phyloP scores from a whole-genome alignment of 176 grass and related monocot species.

The Paspalum notatum region DNA sequence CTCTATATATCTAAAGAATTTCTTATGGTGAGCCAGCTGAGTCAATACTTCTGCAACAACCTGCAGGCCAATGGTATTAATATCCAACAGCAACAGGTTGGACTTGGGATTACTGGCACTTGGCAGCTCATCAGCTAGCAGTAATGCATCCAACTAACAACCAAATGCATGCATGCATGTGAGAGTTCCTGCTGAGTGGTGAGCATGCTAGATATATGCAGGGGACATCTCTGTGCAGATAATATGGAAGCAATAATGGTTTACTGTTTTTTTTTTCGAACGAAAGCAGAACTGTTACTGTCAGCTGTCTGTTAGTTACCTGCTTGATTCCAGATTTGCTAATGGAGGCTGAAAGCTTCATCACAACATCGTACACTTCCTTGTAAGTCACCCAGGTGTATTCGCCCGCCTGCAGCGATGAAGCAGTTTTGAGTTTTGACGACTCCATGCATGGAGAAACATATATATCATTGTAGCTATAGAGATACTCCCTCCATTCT shows the following conservation, averaged over 20 bases:
- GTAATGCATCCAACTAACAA: background rate
- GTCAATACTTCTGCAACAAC: background rate
- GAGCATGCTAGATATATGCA: background rate
- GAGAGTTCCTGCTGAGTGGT: background rate
- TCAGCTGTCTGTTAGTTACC: constrained; percentile 34
- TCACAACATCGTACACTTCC: constrained; percentile 60
- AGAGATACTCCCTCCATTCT: too few relatives aligned
- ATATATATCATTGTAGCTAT: too few relatives aligned
- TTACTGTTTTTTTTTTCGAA: too few relatives aligned
- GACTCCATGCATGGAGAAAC: too few relatives aligned
- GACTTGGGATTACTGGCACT: background rate
- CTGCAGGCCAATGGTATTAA: too few relatives aligned
- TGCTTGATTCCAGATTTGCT: constrained; percentile 63
- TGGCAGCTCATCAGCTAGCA: background rate
- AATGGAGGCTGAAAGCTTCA: constrained; percentile 71
- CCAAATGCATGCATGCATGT: background rate
- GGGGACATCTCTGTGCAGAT: background rate
- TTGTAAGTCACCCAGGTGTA: constrained; percentile 77
- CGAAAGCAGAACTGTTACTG: background rate
- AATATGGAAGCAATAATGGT: background rate
- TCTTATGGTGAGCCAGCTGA: background rate
- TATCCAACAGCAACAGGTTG: too few relatives aligned
- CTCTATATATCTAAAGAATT: background rate
- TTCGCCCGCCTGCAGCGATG: constrained; percentile 58
- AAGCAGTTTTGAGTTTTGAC: background rate